Conservation (phyloP, 306 rosid species). For the Acmispon strigosus region DNA sequence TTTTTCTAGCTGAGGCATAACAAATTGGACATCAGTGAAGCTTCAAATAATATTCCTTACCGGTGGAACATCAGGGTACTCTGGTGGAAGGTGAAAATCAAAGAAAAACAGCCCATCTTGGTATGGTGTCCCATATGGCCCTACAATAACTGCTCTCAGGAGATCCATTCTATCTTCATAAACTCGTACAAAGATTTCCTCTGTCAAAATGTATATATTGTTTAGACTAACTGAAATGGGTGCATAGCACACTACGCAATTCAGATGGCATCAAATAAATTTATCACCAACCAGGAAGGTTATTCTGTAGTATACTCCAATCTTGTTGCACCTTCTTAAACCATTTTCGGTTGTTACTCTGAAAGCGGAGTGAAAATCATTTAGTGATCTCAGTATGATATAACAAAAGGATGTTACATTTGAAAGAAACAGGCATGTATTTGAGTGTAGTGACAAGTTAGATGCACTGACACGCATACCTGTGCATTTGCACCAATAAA, state of each 20-base stretch:
- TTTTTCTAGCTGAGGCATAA: background rate
- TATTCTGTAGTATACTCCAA: slow-evolving; percentile 95
- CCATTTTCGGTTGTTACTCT: slow-evolving; percentile 80
- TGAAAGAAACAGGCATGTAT: slow-evolving; percentile 18
- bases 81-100: slow-evolving; percentile 96
- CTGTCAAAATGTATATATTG: slow-evolving; percentile 43
- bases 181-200: slow-evolving; percentile 79
- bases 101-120: slow-evolving; percentile 99
- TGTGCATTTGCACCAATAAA: slow-evolving; percentile 75
- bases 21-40: background rate
- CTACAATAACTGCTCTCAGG: slow-evolving; percentile 90
- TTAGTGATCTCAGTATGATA: slow-evolving; percentile 10
- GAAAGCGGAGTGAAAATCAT: slow-evolving; percentile 24
- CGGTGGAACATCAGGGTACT: slow-evolving; percentile 96
- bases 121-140: slow-evolving; percentile 99
- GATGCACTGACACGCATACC: slow-evolving; percentile 36
- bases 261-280: slow-evolving; percentile 15
- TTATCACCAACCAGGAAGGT: slow-evolving; percentile 72
- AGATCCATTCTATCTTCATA: slow-evolving; percentile 98
- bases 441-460: background rate
- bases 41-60: slow-evolving; percentile 47
- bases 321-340: slow-evolving; percentile 94
- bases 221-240: slow-evolving; percentile 21
- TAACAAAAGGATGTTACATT: slow-evolving; percentile 6
- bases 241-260: background rate